Evolutionary conservation across 106 monocot genomes (phyloP), one percentile per base, ranked within the genome.

Genomic region (Phalaenopsis aphrodite): DNA sequence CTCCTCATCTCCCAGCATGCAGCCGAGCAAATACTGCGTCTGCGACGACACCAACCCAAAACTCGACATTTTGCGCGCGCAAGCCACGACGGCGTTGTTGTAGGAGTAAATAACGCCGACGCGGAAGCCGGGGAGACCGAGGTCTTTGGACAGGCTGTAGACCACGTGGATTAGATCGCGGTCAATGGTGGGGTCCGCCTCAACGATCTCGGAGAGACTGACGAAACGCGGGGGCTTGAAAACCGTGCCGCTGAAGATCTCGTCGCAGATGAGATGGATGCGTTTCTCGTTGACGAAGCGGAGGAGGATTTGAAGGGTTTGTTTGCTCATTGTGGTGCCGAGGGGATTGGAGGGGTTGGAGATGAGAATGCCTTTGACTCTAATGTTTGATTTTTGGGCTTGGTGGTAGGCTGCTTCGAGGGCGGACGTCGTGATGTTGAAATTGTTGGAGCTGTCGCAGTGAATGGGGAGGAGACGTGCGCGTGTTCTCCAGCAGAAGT

Each of bases 341-440:
- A 94, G 86, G 4, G 92, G 91, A 61, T 94, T 94, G 1, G 91
- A 94, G 1, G 91, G 92, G 69, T 95, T 95, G 42, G 86, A 80
- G 1, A 92, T 37, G 8, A 92, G 65, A 5, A 95, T 42, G 1
- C 88, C 94, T 75, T 88, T 92, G 0, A 95, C 90, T 49, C 36
- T 58, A 9, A 88, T 85, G 56, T 82, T 77, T 0, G 77, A 38
- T 43, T 21, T 57, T 21, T 37, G 73, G 2, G 92, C 90, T 2
- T 72, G 55, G 0, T 77, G 39, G 83, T 87, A 92, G 11, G 92
- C 90, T 0, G 83, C 41, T 43, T 85, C 85, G 0, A 95, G 79
- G 3, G 90, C 87, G 7, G 76, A 48, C 14, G 47, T 21, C 1
- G 91, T 94, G 64, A 91, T 18, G 61, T 75, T 80, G 88, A 90